Conservation (phyloP, 495 filamentous ascomycete genomes). For the Lepraria neglecta region DNA sequence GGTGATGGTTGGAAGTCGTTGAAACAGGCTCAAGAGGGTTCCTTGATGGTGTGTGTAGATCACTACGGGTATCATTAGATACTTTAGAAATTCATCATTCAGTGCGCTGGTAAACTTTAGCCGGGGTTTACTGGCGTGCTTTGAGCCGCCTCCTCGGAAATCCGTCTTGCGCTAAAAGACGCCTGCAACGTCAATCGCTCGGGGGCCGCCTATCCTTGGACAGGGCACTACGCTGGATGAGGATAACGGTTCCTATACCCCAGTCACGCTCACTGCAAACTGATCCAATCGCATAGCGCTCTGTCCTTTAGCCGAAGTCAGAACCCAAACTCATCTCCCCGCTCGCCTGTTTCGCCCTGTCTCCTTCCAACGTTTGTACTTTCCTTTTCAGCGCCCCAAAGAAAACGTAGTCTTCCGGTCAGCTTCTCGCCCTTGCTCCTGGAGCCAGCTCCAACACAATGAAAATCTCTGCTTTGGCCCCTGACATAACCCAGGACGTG, state of each 20-base stretch:
- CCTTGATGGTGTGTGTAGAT: constrained; percentile 18
- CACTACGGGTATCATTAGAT: constrained; percentile 11
- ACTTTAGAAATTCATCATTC: not conserved
- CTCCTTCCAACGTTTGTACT: not conserved
- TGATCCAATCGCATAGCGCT: constrained; percentile 5
- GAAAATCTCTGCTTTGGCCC: constrained; percentile 20
- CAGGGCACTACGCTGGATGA: not conserved
- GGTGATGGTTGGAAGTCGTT: not conserved
- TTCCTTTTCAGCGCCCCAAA: not conserved
- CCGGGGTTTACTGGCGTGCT: not conserved
- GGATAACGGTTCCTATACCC: constrained; percentile 16
- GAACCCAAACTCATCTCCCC: constrained; percentile 6
- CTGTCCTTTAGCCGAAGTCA: constrained; percentile 5
- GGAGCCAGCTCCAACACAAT: constrained; percentile 19
- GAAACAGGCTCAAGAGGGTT: not conserved
- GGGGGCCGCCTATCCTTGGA: constrained; percentile 4
- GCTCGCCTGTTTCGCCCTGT: not conserved
- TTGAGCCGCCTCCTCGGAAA: constrained; percentile 22
- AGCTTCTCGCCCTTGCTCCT: not conserved
- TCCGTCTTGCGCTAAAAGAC: constrained; percentile 10
- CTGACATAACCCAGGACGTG: constrained; percentile 12
- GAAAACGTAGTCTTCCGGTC: not conserved
- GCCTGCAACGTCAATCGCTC: constrained; percentile 14
- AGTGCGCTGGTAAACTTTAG: not conserved
- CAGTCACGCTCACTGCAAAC: constrained; percentile 1